Conservation (phyloP, 768 basidiomycete species). For the Hysterangium stoloniferum region DNA sequence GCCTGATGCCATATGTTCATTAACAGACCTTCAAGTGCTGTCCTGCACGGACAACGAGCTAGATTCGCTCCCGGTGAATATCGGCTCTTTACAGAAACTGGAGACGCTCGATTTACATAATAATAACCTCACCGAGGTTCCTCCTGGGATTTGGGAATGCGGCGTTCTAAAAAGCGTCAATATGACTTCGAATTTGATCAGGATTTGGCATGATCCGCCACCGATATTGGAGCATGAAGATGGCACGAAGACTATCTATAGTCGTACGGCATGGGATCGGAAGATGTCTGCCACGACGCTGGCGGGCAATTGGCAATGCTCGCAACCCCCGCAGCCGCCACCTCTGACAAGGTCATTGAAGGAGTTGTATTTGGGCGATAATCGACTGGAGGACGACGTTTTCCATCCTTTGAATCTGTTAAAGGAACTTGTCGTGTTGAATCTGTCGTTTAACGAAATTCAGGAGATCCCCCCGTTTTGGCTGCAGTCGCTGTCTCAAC, state of each 20-base stretch:
- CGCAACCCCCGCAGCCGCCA: slow-evolving; percentile 29
- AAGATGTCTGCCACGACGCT: slow-evolving; percentile 35
- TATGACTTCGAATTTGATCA: slow-evolving; percentile 80
- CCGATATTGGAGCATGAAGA: slow-evolving; percentile 10
- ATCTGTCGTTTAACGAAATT: slow-evolving; percentile 92
- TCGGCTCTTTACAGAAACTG: slow-evolving; percentile 71
- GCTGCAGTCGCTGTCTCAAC: slow-evolving; percentile 53
- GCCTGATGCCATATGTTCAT: slow-evolving; percentile 74
- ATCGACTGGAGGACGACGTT: slow-evolving; percentile 72
- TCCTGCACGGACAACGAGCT: slow-evolving; percentile 92
- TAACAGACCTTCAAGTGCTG: slow-evolving; percentile 60
- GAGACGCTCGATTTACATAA: slow-evolving; percentile 81
- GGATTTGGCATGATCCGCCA: slow-evolving; percentile 62
- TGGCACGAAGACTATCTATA: not conserved
- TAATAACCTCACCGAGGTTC: slow-evolving; percentile 76
- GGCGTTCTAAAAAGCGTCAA: slow-evolving; percentile 66
- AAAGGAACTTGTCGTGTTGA: slow-evolving; percentile 72
- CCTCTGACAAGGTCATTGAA: slow-evolving; percentile 67
- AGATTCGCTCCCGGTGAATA: slow-evolving; percentile 60
- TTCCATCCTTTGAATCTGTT: slow-evolving; percentile 70
- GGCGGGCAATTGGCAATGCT: slow-evolving; percentile 10
- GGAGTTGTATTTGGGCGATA: slow-evolving; percentile 84
- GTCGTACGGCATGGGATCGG: slow-evolving; percentile 25
- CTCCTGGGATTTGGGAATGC: slow-evolving; percentile 78
- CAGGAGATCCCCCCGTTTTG: slow-evolving; percentile 78